A percentile compares a stretch with the other conserved stretches of the same genome.
These are phyloP conservation scores for Trichoderma oligosporum DNA, from an alignment of 2,329 filamentous ascomycete species.

Conservation along the genomic window DNA sequence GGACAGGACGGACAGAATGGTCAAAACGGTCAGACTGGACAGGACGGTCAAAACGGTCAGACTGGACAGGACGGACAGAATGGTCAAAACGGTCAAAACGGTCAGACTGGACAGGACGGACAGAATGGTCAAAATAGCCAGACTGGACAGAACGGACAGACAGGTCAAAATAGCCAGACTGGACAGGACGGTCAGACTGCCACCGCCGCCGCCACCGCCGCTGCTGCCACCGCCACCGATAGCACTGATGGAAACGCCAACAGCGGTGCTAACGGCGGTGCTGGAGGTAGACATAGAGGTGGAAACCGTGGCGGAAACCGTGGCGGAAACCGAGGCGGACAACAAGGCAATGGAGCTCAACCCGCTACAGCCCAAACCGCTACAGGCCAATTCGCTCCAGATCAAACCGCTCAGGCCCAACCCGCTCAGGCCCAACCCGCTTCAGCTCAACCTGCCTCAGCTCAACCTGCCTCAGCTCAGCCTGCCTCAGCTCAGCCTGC, in stretches of 20 bases:
- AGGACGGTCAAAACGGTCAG: constrained; percentile 12
- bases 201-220: background rate
- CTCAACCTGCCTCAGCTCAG: no score
- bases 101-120: background rate
- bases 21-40: background rate
- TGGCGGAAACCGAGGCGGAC: no score
- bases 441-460: no score
- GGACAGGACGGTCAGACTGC: background rate
- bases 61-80: constrained; percentile 2
- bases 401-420: no score
- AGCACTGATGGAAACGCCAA: no score
- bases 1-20: constrained; percentile 9
- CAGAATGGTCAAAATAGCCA: constrained; percentile 3
- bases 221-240: background rate
- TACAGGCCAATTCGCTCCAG: no score
- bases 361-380: no score
- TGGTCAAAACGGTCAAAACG: constrained; percentile 10
- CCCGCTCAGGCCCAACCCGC: no score
- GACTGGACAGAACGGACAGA: background rate
- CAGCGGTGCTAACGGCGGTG: no score
- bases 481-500: no score
- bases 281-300: no score
- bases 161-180: background rate
- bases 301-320: background rate
- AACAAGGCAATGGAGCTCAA: no score